Conservation (phyloP, 2,329 filamentous ascomycete species). For the Mariannaea elegans region DNA sequence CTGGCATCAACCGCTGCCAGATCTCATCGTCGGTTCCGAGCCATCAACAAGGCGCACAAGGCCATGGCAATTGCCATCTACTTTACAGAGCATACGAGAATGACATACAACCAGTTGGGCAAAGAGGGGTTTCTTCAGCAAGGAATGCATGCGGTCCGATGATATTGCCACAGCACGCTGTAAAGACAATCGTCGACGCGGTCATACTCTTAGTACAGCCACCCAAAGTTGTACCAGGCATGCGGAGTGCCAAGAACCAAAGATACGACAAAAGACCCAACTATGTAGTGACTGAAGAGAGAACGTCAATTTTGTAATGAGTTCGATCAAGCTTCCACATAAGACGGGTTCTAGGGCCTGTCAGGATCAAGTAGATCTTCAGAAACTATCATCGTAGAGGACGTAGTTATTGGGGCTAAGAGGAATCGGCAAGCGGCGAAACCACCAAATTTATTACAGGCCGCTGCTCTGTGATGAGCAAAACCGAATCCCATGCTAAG, state of each 20-base stretch:
- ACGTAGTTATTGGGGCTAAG: slow-evolving; percentile 56
- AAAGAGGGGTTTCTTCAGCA: slow-evolving; percentile 54
- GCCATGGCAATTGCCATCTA: slow-evolving; percentile 32
- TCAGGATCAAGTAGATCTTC: slow-evolving; percentile 58
- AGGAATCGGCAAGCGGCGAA: slow-evolving; percentile 56
- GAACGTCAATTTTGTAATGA: slow-evolving; percentile 53
- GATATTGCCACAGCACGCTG: slow-evolving; percentile 50
- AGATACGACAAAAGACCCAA: slow-evolving; percentile 58
- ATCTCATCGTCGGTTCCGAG: slow-evolving; percentile 28
- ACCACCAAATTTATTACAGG: slow-evolving; percentile 51
- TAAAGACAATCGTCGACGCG: slow-evolving; percentile 55
- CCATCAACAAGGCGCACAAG: slow-evolving; percentile 19
- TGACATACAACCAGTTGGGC: slow-evolving; percentile 58
- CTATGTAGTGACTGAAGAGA: slow-evolving; percentile 61
- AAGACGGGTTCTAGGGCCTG: slow-evolving; percentile 55
- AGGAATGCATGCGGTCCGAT: slow-evolving; percentile 50
- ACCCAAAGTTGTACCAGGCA: slow-evolving; percentile 58
- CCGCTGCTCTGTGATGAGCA: slow-evolving; percentile 55
- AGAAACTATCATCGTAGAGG: slow-evolving; percentile 61
- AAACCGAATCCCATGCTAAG: slow-evolving; percentile 47
- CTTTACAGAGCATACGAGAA: slow-evolving; percentile 24
- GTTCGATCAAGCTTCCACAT: slow-evolving; percentile 56
- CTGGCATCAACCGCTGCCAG: slow-evolving; percentile 7
- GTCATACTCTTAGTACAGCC: slow-evolving; percentile 59
- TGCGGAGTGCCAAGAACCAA: slow-evolving; percentile 62